These are phyloP conservation scores for Tieghemiomyces parasiticus DNA, from an alignment of 192 early-diverging fungal genomes.

Conservation along the genomic window DNA sequence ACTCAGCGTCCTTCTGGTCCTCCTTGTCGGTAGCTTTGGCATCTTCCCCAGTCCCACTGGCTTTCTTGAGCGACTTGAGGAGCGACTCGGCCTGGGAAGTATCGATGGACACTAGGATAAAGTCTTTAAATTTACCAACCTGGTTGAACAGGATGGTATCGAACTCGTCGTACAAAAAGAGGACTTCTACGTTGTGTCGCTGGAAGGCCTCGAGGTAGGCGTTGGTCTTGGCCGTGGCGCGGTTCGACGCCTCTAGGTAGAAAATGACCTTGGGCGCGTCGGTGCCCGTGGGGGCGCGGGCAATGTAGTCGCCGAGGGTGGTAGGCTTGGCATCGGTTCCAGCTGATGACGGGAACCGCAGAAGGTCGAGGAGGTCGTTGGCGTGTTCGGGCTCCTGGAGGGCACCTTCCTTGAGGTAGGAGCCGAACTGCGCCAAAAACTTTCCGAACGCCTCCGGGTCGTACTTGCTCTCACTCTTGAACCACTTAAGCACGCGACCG, in stretches of 20 bases:
- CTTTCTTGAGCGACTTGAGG: conserved; percentile 29
- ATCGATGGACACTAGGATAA: conserved; percentile 35
- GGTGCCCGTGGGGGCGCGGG: conserved; percentile 53
- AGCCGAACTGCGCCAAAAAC: conserved; percentile 50
- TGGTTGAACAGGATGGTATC: conserved; percentile 43
- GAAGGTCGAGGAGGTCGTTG: conserved; percentile 37
- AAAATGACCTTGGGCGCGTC: conserved; percentile 70
- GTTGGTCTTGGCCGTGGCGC: conserved; percentile 37
- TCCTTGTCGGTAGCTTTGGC: conserved; percentile 18
- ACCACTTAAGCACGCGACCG: conserved; percentile 36
- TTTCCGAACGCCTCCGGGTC: conserved; percentile 28
- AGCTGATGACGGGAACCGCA: conserved; percentile 40
- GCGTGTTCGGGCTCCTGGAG: conserved; percentile 46
- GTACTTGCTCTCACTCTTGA: conserved; percentile 32
- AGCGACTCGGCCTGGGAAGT: conserved; percentile 29
- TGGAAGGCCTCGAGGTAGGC: conserved; percentile 64
- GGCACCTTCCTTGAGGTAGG: conserved; percentile 59
- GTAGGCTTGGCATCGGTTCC: conserved; percentile 25
- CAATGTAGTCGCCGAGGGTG: conserved; percentile 52
- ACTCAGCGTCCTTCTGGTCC: conserved; percentile 12
- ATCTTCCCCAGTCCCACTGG: conserved; percentile 10
- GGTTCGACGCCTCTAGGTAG: conserved; percentile 41
- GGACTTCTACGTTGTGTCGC: conserved; percentile 53
- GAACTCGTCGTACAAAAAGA: conserved; percentile 43
- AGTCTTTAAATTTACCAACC: conserved; percentile 38